Conservation (phyloP, 2,329 filamentous ascomycete species). For the Monosporascus sp. region DNA sequence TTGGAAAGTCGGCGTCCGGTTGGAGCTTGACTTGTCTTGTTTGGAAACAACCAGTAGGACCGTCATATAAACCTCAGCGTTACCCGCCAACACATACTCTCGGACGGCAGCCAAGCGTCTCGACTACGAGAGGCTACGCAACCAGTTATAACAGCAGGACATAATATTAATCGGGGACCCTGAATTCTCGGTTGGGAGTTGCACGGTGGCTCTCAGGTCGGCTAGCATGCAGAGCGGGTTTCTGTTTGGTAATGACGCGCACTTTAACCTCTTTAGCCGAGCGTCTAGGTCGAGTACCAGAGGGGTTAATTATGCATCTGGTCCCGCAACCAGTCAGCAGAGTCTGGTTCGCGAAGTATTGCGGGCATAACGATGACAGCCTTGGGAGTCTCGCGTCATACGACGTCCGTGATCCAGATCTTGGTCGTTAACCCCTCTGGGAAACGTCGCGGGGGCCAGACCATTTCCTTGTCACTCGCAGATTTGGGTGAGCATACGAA, state of each 20-base stretch:
- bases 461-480: neutral
- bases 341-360: neutral
- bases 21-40: too few relatives aligned
- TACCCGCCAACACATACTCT: too few relatives aligned
- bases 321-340: neutral
- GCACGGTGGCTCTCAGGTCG: neutral
- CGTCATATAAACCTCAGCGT: too few relatives aligned
- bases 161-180: neutral
- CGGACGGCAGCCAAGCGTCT: neutral
- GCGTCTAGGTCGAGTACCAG: neutral
- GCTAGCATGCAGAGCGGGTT: slow-evolving; percentile 4
- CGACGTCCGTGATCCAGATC: neutral
- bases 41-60: too few relatives aligned
- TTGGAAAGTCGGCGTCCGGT: too few relatives aligned
- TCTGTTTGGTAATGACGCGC: slow-evolving; percentile 10
- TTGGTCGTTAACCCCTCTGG: neutral
- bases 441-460: neutral
- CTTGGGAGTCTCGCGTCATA: neutral
- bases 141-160: neutral
- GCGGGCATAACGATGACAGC: neutral
- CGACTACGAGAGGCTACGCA: neutral
- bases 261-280: slow-evolving; percentile 28
- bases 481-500: neutral
- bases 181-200: neutral
- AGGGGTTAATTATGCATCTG: neutral